A percentile compares a stretch with the other conserved stretches of the same genome.
phyloP scores from a whole-genome alignment of 352 stramenopile species.

The Phytophthora brassicae region DNA sequence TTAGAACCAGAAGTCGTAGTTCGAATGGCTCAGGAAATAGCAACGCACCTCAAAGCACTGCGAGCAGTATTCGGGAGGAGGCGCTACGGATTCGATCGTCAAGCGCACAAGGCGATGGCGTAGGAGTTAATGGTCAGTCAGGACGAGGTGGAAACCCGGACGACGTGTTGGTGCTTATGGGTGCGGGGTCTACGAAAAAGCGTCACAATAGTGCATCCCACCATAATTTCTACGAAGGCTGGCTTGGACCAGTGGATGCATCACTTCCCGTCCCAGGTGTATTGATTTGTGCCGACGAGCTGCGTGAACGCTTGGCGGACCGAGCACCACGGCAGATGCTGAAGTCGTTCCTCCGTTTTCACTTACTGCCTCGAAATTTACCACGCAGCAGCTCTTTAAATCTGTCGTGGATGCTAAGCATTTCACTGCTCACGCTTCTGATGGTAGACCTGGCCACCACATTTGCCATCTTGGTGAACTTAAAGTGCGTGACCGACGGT shows the following conservation, averaged over 20 bases:
- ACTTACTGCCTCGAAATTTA: constrained; percentile 61
- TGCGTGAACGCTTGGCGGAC: constrained; percentile 61
- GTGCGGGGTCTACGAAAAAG: constrained; percentile 25
- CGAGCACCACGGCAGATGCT: constrained; percentile 39
- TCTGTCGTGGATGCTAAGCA: constrained; percentile 68
- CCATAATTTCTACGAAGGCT: constrained; percentile 68
- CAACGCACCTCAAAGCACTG: constrained; percentile 15
- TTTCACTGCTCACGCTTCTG: constrained; percentile 60
- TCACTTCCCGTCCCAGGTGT: constrained; percentile 73
- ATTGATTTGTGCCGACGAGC: constrained; percentile 65
- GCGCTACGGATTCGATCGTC: constrained; percentile 65
- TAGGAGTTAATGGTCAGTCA: constrained; percentile 27
- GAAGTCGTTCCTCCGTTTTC: constrained; percentile 45
- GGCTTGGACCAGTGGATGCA: constrained; percentile 69
- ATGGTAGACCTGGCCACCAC: constrained; percentile 83
- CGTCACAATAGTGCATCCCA: constrained; percentile 25
- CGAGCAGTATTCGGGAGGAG: constrained; percentile 71
- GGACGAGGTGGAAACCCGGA: constrained; percentile 29
- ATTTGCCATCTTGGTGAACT: constrained; percentile 77
- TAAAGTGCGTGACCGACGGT: constrained; percentile 77
- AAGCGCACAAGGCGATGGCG: constrained; percentile 36
- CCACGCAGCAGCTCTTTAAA: constrained; percentile 54
- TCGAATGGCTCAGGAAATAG: constrained; percentile 16
- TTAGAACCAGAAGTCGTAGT: constrained; percentile 25
- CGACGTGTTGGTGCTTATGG: constrained; percentile 33